phyloP scores from a whole-genome alignment of 805 yeast genomes.

The Candida ficus region DNA sequence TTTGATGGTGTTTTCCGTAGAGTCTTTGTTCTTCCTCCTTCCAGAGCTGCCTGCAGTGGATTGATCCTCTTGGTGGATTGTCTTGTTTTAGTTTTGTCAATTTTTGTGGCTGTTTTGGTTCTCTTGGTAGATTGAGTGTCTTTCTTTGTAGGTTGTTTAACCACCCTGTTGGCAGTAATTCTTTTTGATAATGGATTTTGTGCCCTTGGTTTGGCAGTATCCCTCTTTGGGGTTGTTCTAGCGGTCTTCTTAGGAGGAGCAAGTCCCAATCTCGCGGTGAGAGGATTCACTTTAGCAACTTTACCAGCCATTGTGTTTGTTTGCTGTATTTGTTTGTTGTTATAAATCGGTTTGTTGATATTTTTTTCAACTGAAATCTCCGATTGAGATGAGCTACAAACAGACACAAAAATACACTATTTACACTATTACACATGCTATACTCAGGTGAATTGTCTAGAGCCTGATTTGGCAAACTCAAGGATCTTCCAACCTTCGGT shows the following conservation, averaged over 20 bases:
- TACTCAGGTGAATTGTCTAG: constrained; percentile 70
- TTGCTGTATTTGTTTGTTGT: too few relatives aligned
- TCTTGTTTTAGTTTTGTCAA: neutral
- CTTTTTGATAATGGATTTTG: too few relatives aligned
- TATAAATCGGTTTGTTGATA: too few relatives aligned
- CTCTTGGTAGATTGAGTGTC: too few relatives aligned
- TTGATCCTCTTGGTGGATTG: too few relatives aligned
- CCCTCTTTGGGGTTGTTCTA: too few relatives aligned
- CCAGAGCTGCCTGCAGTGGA: neutral
- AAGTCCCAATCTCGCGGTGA: neutral
- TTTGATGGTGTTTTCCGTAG: neutral
- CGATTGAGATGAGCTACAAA: too few relatives aligned
- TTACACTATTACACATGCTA: constrained; percentile 5
- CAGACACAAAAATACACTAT: constrained; percentile 7
- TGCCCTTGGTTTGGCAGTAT: too few relatives aligned
- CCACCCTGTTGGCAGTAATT: too few relatives aligned
- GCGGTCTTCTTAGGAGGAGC: neutral
- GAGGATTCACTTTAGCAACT: neutral
- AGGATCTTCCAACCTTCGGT: constrained; percentile 97
- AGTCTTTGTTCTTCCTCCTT: neutral
- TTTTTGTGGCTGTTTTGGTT: neutral
- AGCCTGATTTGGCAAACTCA: constrained; percentile 91
- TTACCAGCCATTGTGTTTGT: neutral
- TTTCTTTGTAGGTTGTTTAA: too few relatives aligned
- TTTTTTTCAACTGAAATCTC: too few relatives aligned